Percentiles rank a stretch among this genome's conserved stretches.
Evolutionary conservation across 257 asterid genomes (phyloP).

Genomic region (Solanum sitiens): DNA sequence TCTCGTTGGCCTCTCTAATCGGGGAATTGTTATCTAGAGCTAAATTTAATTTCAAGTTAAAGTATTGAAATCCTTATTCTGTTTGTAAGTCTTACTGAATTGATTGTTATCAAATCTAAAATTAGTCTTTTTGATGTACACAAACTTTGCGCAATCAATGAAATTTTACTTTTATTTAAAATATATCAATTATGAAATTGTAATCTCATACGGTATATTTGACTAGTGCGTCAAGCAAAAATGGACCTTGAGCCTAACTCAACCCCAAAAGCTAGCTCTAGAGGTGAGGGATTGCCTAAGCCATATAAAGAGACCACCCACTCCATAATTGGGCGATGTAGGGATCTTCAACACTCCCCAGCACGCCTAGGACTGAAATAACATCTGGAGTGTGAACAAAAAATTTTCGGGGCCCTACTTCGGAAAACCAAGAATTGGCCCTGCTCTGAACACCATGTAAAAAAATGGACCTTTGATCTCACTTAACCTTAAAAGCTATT

Average conservation of each 20-base stretch:
- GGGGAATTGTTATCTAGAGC: neutral
- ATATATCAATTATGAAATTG: neutral
- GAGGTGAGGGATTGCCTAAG: neutral
- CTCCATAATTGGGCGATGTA: neutral
- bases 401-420: neutral
- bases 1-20: neutral
- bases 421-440: neutral
- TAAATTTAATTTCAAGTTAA: neutral
- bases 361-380: neutral
- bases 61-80: neutral
- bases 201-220: neutral
- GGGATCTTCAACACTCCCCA: neutral
- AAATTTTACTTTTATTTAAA: neutral
- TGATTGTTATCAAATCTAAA: neutral
- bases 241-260: neutral
- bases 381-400: neutral
- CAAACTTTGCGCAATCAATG: neutral
- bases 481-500: neutral
- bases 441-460: neutral
- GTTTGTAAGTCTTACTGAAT: neutral
- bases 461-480: neutral
- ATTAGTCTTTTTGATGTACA: neutral
- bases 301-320: neutral
- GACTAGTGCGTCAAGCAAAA: neutral
- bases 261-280: neutral